These are phyloP conservation scores for Ophiorrhiza pumila DNA, from an alignment of 257 asterid genomes.

Conservation along the genomic window DNA sequence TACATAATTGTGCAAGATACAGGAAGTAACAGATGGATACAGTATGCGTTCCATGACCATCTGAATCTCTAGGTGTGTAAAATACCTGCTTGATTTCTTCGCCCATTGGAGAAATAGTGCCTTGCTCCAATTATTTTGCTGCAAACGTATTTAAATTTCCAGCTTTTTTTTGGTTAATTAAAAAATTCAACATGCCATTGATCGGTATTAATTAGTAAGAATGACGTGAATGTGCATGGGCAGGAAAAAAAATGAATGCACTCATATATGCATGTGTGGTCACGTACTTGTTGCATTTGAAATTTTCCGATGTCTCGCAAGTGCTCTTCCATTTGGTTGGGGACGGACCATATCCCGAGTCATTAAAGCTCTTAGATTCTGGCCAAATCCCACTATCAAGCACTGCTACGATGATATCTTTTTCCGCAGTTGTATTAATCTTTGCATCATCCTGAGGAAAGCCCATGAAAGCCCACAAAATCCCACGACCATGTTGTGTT, in stretches of 20 bases:
- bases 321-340: constrained; percentile 51
- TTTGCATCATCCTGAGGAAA: constrained; percentile 24
- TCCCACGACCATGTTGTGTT: constrained; percentile 66
- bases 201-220: too few relatives aligned
- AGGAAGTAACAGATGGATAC: too few relatives aligned
- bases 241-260: neutral
- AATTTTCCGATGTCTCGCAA: constrained; percentile 38
- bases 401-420: constrained; percentile 40
- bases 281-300: constrained; percentile 46
- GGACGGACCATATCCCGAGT: constrained; percentile 26
- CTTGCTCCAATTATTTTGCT: constrained; percentile 66
- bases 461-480: constrained; percentile 55
- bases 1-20: too few relatives aligned
- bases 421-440: constrained; percentile 33
- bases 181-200: neutral
- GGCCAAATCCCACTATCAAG: constrained; percentile 60
- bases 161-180: neutral
- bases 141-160: constrained; percentile 2
- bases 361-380: constrained; percentile 43
- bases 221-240: too few relatives aligned
- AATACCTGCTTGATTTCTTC: constrained; percentile 7
- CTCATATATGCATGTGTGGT: neutral
- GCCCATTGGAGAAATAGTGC: constrained; percentile 41
- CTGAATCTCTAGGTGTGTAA: constrained; percentile 51
- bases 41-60: constrained; percentile 63